A percentile compares a stretch with the other conserved stretches of the same genome.
Conservation (phyloP, 2,329 filamentous ascomycete species). For the Cercospora nicotianae region DNA sequence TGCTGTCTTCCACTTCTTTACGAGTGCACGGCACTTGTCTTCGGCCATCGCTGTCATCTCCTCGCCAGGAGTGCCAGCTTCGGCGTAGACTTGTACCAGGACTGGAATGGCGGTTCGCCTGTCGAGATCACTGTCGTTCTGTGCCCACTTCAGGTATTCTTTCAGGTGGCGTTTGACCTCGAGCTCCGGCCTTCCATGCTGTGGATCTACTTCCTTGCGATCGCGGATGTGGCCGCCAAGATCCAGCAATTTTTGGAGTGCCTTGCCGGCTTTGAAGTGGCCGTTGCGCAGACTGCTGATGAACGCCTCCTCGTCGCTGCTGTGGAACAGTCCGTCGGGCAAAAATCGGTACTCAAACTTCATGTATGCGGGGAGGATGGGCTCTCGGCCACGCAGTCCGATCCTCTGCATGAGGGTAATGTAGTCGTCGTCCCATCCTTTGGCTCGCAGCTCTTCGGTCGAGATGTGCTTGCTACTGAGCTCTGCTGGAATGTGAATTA, state of each 20-base stretch:
- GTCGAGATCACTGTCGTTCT: slow-evolving; percentile 50
- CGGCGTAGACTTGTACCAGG: slow-evolving; percentile 48
- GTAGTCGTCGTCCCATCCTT: slow-evolving; percentile 54
- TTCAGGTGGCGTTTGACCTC: slow-evolving; percentile 32
- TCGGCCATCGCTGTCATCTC: slow-evolving; percentile 47
- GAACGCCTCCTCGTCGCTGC: slow-evolving; percentile 44
- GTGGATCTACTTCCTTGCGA: slow-evolving; percentile 43
- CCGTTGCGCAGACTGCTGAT: slow-evolving; percentile 46
- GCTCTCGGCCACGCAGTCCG: slow-evolving; percentile 57
- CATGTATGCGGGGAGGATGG: slow-evolving; percentile 55
- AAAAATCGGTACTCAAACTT: slow-evolving; percentile 55
- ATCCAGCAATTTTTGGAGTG: slow-evolving; percentile 52
- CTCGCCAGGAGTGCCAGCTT: slow-evolving; percentile 42
- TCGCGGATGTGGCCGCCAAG: slow-evolving; percentile 56
- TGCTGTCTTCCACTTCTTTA: slow-evolving; percentile 44
- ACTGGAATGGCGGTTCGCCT: slow-evolving; percentile 41
- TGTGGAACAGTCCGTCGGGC: slow-evolving; percentile 54
- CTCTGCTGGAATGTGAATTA: slow-evolving; percentile 29
- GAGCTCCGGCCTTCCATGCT: slow-evolving; percentile 17
- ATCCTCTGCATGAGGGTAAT: slow-evolving; percentile 56
- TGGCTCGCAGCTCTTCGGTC: slow-evolving; percentile 28
- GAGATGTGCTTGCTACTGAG: slow-evolving; percentile 29
- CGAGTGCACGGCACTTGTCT: slow-evolving; percentile 46
- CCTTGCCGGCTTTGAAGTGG: slow-evolving; percentile 54
- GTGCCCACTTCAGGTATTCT: slow-evolving; percentile 56